A percentile compares a stretch with the other conserved stretches of the same genome.
phyloP scores from a whole-genome alignment of 2,329 filamentous ascomycete species.

The Sclerotinia minor region DNA sequence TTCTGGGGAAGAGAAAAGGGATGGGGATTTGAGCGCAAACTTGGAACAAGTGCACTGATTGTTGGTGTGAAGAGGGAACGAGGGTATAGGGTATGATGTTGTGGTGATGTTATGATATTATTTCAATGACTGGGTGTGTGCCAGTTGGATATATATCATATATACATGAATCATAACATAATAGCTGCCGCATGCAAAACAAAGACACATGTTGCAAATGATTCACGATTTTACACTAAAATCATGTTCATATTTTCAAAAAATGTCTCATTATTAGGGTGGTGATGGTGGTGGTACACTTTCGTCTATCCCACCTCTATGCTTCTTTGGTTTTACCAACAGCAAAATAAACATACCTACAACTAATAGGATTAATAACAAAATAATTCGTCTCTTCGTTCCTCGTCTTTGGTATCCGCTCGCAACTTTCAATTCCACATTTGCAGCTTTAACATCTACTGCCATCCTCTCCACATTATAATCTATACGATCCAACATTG shows the following conservation, averaged over 20 bases:
- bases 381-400: conserved; percentile 88
- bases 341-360: conserved; percentile 84
- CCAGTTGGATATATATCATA: not conserved
- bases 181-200: not conserved
- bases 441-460: conserved; percentile 87
- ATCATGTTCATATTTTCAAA: conserved; percentile 6
- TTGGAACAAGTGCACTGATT: not conserved
- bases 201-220: not conserved
- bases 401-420: conserved; percentile 85
- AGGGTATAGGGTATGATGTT: not conserved
- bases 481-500: conserved; percentile 90
- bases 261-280: conserved; percentile 16
- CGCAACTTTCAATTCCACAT: conserved; percentile 86
- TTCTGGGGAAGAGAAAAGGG: too few species aligned
- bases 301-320: conserved; percentile 31
- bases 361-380: conserved; percentile 82
- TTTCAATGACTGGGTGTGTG: not conserved
- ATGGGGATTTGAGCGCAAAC: too few species aligned
- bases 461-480: conserved; percentile 97
- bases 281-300: conserved; percentile 36
- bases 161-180: not conserved
- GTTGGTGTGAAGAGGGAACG: too few species aligned
- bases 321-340: conserved; percentile 60
- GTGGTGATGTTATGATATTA: not conserved
- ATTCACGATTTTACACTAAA: not conserved